phyloP scores from a whole-genome alignment of 306 rosid species.

The Malus asiatica region DNA sequence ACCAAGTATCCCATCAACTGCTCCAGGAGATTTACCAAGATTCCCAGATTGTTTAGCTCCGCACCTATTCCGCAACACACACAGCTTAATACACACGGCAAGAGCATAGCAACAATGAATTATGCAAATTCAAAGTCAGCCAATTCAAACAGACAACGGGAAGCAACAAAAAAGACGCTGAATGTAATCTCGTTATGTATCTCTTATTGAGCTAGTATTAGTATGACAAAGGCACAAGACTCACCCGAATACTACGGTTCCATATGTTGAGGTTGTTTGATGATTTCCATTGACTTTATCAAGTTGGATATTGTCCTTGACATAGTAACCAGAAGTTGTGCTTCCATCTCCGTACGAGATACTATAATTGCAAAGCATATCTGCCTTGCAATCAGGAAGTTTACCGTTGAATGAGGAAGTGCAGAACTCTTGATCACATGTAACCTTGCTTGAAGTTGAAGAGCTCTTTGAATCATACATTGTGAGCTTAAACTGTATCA shows the following conservation, averaged over 20 bases:
- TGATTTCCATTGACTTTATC: constrained; percentile 42
- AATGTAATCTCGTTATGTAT: neutral
- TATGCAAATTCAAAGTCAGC: neutral
- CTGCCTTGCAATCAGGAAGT: constrained; percentile 47
- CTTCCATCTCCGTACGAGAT: constrained; percentile 88
- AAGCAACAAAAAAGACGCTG: neutral
- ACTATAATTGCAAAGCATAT: constrained; percentile 47
- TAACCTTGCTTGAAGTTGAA: constrained; percentile 38
- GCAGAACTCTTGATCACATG: constrained; percentile 67
- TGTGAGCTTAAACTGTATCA: constrained; percentile 58
- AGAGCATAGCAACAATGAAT: neutral
- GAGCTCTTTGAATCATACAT: constrained; percentile 55
- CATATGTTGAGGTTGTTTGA: constrained; percentile 28
- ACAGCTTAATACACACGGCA: neutral
- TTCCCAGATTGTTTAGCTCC: constrained; percentile 64
- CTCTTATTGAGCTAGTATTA: neutral
- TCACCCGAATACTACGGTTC: constrained; percentile 70
- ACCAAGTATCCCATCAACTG: constrained; percentile 83
- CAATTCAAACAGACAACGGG: neutral
- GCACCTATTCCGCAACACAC: constrained; percentile 40
- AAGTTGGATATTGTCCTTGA: constrained; percentile 57
- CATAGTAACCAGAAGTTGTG: constrained; percentile 58
- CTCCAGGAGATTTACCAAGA: constrained; percentile 37
- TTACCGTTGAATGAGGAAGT: constrained; percentile 38
- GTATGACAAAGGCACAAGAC: neutral